phyloP scores from a whole-genome alignment of 2,329 filamentous ascomycete genomes.

The Orbilia blumenaviensis region DNA sequence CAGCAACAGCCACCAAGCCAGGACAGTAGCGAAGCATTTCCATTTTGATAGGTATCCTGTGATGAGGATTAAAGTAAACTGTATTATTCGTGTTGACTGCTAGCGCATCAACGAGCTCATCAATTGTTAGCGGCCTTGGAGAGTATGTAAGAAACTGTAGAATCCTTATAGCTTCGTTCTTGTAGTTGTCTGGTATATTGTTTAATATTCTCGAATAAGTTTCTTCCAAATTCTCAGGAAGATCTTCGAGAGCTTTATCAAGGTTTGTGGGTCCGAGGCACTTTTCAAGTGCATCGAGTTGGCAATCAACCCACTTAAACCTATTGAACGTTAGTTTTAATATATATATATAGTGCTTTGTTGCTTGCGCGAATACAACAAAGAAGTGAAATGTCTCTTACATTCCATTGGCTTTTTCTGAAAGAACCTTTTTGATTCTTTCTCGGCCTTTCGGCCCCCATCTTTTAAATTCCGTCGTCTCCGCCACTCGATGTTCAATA shows the following conservation, averaged over 20 bases:
- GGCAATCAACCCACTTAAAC: conserved; percentile 59
- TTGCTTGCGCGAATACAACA: too few relatives aligned
- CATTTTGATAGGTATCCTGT: conserved; percentile 56
- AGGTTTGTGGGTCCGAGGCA: conserved; percentile 52
- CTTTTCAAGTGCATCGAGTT: conserved; percentile 57
- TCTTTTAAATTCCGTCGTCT: conserved; percentile 55
- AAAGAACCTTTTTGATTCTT: conserved; percentile 13
- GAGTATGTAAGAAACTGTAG: conserved; percentile 58
- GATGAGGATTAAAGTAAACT: conserved; percentile 56
- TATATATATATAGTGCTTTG: too few relatives aligned
- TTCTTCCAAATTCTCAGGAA: conserved; percentile 56
- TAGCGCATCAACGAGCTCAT: conserved; percentile 58
- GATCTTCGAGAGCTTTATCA: conserved; percentile 40
- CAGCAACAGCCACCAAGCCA: conserved; percentile 56
- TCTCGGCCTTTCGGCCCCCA: conserved; percentile 57
- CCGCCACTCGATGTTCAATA: conserved; percentile 22
- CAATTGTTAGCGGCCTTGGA: conserved; percentile 56
- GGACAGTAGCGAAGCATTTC: conserved; percentile 58
- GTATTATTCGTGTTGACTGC: conserved; percentile 56
- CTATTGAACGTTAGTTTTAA: conserved; percentile 42
- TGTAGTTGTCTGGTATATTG: conserved; percentile 52
- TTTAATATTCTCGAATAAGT: conserved; percentile 57
- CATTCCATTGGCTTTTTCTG: conserved; percentile 58
- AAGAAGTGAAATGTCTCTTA: conserved; percentile 53
- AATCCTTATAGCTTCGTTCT: conserved; percentile 55